Evolutionary conservation across 495 filamentous ascomycete species (phyloP), one percentile per base, ranked within the genome.

Genomic region (Penicillium subrubescens): DNA sequence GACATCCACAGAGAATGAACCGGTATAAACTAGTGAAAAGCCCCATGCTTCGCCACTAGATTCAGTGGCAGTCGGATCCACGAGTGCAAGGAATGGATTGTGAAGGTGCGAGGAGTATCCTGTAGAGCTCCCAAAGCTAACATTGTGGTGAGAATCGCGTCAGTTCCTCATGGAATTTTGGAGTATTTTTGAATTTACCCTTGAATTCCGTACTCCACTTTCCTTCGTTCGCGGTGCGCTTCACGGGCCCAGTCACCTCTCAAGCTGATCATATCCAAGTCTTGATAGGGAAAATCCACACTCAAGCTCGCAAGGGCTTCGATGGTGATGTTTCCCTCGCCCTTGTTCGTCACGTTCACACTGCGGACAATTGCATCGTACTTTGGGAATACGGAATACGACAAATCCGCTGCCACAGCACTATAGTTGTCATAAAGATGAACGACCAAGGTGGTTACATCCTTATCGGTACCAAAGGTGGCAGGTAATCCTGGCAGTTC

Each of bases 31-130:
- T 8, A 86, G 78, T 11, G 82, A 83, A 67, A 86, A 87, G 0
- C 82, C 84, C 70, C 81, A 86, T 11, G 79, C 82, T 27, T 84
- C 75, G 5, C 83, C 84, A 15, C 74, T 75, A 0, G 80, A 81
- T 55, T 87, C 83, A 7, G 84, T 86, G 5, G 82, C 81, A 12
- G 74, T 75, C 0, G 84, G 81, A 31, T 82, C 73, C 8, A 81
- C 75, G 5, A 87, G 70, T 0, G 82, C 78, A 34, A 86, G 63
- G 69, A 87, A 86, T 1, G 84, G 84, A 50, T 86, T 86, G 59
- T 85, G 82, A 3, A 83, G 72, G 57, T 85, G 82, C 14, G 82
- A 85, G 0, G 84, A 83, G 64, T 83, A 87, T 8, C 84, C 84
- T 48, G 44, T 48, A 48, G 44, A 48, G 19, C 44, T 48, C 0